A percentile compares a stretch with the other conserved stretches of the same genome.
phyloP scores from a whole-genome alignment of 2,329 filamentous ascomycete genomes.

The Microcyclosporella mali region DNA sequence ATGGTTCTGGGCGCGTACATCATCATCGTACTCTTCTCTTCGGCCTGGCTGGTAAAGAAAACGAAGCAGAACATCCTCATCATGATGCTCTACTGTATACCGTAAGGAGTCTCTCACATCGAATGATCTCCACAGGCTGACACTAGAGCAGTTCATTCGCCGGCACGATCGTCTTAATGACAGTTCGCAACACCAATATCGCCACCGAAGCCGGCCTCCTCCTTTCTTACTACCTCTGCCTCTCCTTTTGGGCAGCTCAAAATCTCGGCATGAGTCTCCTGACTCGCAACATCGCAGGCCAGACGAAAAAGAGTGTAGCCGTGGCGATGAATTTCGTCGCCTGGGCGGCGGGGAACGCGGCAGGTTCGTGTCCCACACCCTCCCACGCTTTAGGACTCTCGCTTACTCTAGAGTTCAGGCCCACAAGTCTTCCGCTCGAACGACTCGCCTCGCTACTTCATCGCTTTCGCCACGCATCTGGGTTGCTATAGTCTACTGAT shows the following conservation, averaged over 20 bases:
- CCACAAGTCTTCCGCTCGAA: constrained; percentile 58
- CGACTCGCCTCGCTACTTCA: constrained; percentile 61
- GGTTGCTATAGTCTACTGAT: constrained; percentile 58
- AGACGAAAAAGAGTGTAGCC: constrained; percentile 65
- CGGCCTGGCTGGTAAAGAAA: constrained; percentile 62
- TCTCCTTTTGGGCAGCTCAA: constrained; percentile 68
- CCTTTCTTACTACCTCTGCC: constrained; percentile 68
- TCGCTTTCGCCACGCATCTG: constrained; percentile 63
- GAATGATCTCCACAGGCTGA: not conserved
- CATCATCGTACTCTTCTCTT: constrained; percentile 61
- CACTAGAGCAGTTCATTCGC: constrained; percentile 53
- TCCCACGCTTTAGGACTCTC: not conserved
- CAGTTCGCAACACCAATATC: constrained; percentile 52
- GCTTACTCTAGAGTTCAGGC: constrained; percentile 32
- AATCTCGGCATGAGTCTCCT: constrained; percentile 25
- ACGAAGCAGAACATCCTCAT: constrained; percentile 61
- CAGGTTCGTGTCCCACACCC: constrained; percentile 41
- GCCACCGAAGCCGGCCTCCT: constrained; percentile 60
- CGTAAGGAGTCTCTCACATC: constrained; percentile 41
- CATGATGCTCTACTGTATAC: constrained; percentile 61
- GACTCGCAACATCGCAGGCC: constrained; percentile 60
- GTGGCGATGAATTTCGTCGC: constrained; percentile 65
- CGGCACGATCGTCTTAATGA: constrained; percentile 68
- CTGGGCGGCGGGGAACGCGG: constrained; percentile 63
- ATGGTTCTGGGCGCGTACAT: constrained; percentile 73